phyloP scores from a whole-genome alignment of 2,329 filamentous ascomycete genomes.

The Hypoxylon sp. region DNA sequence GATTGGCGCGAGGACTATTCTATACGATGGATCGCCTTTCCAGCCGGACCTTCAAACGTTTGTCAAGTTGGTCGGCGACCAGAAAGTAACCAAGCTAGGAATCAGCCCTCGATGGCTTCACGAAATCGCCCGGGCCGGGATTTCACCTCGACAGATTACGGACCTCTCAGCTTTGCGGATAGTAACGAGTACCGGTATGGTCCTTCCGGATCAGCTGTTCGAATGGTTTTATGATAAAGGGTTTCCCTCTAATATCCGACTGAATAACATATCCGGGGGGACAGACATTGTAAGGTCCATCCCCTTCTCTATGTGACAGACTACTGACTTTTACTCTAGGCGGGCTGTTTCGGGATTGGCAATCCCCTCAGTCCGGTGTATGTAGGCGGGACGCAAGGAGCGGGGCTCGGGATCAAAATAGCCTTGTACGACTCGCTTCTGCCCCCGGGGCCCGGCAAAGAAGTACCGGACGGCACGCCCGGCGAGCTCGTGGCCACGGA shows the following conservation, averaged over 20 bases:
- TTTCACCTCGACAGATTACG: conserved; percentile 70
- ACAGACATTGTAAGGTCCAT: conserved; percentile 73
- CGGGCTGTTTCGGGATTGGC: conserved; percentile 70
- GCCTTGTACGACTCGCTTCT: conserved; percentile 73
- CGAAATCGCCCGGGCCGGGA: conserved; percentile 73
- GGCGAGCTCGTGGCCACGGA: conserved; percentile 79
- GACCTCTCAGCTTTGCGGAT: conserved; percentile 71
- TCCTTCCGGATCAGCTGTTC: conserved; percentile 79
- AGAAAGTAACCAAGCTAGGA: conserved; percentile 78
- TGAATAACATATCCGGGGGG: conserved; percentile 81
- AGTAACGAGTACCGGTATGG: conserved; percentile 84
- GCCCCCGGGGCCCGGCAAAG: conserved; percentile 57
- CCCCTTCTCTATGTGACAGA: neutral
- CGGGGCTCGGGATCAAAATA: conserved; percentile 62
- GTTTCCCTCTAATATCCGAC: conserved; percentile 74
- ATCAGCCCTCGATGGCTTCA: conserved; percentile 82
- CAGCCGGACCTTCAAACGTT: conserved; percentile 74
- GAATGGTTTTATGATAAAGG: conserved; percentile 81
- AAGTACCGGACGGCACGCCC: conserved; percentile 68
- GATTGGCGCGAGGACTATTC: conserved; percentile 69
- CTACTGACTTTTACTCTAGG: conserved; percentile 52
- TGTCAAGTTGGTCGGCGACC: conserved; percentile 70
- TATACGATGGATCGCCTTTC: conserved; percentile 90
- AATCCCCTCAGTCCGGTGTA: conserved; percentile 78
- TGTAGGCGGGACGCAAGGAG: conserved; percentile 65